Evolutionary conservation across 2,329 filamentous ascomycete genomes (phyloP).

Genomic region (Aureobasidium musti): DNA sequence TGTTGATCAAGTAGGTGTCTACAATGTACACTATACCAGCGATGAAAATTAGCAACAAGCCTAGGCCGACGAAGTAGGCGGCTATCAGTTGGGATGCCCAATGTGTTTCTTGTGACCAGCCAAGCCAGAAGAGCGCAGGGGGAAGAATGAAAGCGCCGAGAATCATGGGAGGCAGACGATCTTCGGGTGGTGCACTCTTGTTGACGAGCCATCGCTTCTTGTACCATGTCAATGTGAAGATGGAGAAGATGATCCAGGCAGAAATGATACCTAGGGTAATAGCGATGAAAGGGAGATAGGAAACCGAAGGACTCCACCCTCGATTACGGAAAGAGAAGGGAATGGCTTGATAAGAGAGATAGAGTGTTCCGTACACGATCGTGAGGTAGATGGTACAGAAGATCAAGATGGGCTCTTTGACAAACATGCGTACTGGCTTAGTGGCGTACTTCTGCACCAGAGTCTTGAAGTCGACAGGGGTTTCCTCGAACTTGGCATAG

Average conservation of each 20-base stretch:
- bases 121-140: slow-evolving; percentile 56
- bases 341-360: slow-evolving; percentile 53
- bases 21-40: slow-evolving; percentile 51
- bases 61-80: slow-evolving; percentile 46
- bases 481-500: slow-evolving; percentile 50
- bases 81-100: slow-evolving; percentile 49
- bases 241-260: slow-evolving; percentile 40
- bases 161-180: slow-evolving; percentile 53
- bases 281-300: slow-evolving; percentile 49
- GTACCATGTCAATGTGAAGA: slow-evolving; percentile 42
- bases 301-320: slow-evolving; percentile 46
- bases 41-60: slow-evolving; percentile 51
- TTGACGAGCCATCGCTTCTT: slow-evolving; percentile 15
- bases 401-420: slow-evolving; percentile 53
- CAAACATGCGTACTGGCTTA: slow-evolving; percentile 46
- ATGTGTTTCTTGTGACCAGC: slow-evolving; percentile 50
- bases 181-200: slow-evolving; percentile 45
- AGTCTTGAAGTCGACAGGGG: slow-evolving; percentile 43
- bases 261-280: slow-evolving; percentile 47
- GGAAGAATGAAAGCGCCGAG: slow-evolving; percentile 53
- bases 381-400: slow-evolving; percentile 49
- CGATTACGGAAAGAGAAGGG: slow-evolving; percentile 51
- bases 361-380: slow-evolving; percentile 42
- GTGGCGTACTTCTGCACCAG: slow-evolving; percentile 50
- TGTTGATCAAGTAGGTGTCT: slow-evolving; percentile 47